Conservation (phyloP, 805 yeast genomes). For the Barnettozyma siamensis region DNA sequence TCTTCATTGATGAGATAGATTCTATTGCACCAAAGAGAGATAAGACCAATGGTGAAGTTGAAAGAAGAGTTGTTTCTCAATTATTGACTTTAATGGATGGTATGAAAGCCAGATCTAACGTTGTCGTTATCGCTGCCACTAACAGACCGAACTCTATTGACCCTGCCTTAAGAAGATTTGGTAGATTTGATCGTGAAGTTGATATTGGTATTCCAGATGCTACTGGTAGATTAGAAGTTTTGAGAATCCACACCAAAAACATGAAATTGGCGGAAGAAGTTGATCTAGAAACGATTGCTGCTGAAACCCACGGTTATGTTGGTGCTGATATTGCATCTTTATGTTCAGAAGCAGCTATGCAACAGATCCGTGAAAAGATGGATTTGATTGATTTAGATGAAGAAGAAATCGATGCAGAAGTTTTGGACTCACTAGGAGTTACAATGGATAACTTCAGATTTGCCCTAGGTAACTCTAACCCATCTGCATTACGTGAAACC, state of each 20-base stretch:
- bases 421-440: constrained; percentile 92
- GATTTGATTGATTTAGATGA: constrained; percentile 93
- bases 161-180: constrained; percentile 81
- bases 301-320: constrained; percentile 98
- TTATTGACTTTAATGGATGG: constrained; percentile 98
- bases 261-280: constrained; percentile 96
- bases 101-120: constrained; percentile 98
- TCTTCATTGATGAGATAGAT: constrained; percentile 97
- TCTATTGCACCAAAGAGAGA: constrained; percentile 99
- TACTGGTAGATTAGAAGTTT: constrained; percentile 93
- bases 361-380: constrained; percentile 99
- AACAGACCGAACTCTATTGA: constrained; percentile 72
- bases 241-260: constrained; percentile 96
- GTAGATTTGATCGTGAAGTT: constrained; percentile 85
- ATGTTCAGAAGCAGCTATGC: constrained; percentile 99
- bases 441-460: constrained; percentile 99
- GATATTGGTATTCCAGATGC: constrained; percentile 97
- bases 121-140: constrained; percentile 97
- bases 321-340: constrained; percentile 98
- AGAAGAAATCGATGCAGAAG: constrained; percentile 96
- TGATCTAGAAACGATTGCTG: constrained; percentile 90
- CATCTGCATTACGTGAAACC: constrained; percentile 98
- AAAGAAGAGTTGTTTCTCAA: constrained; percentile 98
- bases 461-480: constrained; percentile 96
- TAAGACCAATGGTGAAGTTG: constrained; percentile 99